phyloP scores from a whole-genome alignment of 2,329 filamentous ascomycete genomes.

The Lasiodiplodia citricola region DNA sequence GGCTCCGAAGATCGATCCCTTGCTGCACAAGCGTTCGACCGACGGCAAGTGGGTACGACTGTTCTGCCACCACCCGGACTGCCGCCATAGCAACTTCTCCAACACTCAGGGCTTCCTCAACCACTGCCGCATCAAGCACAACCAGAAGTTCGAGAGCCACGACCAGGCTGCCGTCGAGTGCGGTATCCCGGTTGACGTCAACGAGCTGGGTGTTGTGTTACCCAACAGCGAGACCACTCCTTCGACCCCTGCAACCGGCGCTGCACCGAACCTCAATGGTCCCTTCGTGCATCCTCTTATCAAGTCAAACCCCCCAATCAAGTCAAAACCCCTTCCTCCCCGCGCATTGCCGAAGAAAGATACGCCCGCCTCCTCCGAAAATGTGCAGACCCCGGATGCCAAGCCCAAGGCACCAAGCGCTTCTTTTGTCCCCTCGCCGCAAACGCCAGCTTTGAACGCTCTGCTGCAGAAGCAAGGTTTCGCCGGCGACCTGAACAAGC shows the following conservation, averaged over 20 bases:
- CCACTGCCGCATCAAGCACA: constrained; percentile 95
- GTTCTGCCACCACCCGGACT: constrained; percentile 73
- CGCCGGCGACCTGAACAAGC: constrained; percentile 44
- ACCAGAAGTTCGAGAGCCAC: constrained; percentile 91
- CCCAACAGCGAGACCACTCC: constrained; percentile 32
- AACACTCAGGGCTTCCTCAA: constrained; percentile 99
- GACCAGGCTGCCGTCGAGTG: constrained; percentile 90
- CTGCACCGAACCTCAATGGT: constrained; percentile 30
- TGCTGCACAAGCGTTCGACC: constrained; percentile 79
- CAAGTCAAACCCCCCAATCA: constrained; percentile 17
- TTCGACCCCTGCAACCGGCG: constrained; percentile 17
- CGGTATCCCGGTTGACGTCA: constrained; percentile 78
- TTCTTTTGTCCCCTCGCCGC: constrained; percentile 45
- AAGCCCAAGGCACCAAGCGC: constrained; percentile 23
- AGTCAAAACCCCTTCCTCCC: constrained; percentile 25
- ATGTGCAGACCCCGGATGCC: constrained; percentile 5
- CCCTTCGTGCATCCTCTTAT: constrained; percentile 44
- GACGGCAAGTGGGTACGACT: constrained; percentile 89
- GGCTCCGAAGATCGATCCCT: constrained; percentile 72
- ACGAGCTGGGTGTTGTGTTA: constrained; percentile 51
- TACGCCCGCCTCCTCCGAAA: not conserved
- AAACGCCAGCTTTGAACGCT: constrained; percentile 50
- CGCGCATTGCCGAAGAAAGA: constrained; percentile 23
- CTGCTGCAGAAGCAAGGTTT: constrained; percentile 48
- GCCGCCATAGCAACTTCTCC: constrained; percentile 87